phyloP scores from a whole-genome alignment of 345 rosid genomes.

The Moricandia arvensis region DNA sequence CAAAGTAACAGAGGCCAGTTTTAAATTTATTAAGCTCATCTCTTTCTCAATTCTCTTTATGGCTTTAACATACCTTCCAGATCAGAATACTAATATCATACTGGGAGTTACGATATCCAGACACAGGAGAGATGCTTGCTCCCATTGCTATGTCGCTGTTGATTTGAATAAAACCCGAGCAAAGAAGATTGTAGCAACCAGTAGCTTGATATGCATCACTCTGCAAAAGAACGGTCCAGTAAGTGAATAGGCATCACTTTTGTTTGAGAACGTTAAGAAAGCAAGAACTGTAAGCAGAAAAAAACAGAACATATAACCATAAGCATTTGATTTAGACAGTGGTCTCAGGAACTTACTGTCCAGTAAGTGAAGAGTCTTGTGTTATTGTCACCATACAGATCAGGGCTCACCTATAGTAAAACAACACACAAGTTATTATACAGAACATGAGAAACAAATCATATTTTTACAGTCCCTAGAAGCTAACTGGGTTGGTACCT shows the following conservation, averaged over 20 bases:
- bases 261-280: too few species aligned
- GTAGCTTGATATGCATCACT: slow-evolving; percentile 99
- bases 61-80: slow-evolving; percentile 72
- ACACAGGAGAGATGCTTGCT: slow-evolving; percentile 93
- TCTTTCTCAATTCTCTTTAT: background rate
- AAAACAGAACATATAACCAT: background rate
- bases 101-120: slow-evolving; percentile 77
- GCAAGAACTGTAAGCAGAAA: background rate
- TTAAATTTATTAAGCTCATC: background rate
- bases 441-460: background rate
- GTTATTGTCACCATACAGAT: slow-evolving; percentile 98
- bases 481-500: slow-evolving; percentile 51
- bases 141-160: slow-evolving; percentile 97
- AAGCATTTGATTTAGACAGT: background rate
- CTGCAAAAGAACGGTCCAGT: slow-evolving; percentile 35
- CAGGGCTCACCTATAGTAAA: slow-evolving; percentile 51
- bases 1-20: background rate
- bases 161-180: slow-evolving; percentile 94
- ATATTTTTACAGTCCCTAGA: background rate
- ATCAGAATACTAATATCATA: slow-evolving; percentile 95
- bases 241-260: too few species aligned
- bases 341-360: slow-evolving; percentile 67
- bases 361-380: slow-evolving; percentile 99
- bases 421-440: slow-evolving; percentile 3
- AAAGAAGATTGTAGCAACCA: slow-evolving; percentile 94